These are phyloP conservation scores for Starmera dryadoides DNA, from an alignment of 805 yeast genomes.

Conservation along the genomic window DNA sequence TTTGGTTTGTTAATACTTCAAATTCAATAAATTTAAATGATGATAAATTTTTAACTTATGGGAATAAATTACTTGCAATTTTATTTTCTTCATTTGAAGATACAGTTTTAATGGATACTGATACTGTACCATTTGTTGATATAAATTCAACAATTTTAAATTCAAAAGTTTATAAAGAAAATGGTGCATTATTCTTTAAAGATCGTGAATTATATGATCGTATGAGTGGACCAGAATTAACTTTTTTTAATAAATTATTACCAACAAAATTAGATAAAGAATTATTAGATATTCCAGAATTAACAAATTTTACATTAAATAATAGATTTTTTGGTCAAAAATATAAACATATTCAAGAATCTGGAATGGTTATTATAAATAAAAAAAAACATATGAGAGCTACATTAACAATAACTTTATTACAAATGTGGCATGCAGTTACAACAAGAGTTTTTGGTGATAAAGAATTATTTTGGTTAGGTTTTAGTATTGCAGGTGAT, in stretches of 20 bases:
- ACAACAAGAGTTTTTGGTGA: constrained; percentile 60
- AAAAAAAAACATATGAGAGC: constrained; percentile 40
- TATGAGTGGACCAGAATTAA: constrained; percentile 27
- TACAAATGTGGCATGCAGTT: constrained; percentile 36
- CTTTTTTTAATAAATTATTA: constrained; percentile 35
- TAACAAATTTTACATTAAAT: constrained; percentile 25
- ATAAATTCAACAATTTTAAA: constrained; percentile 32
- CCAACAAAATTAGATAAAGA: constrained; percentile 37
- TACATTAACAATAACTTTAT: constrained; percentile 32
- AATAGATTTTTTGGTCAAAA: constrained; percentile 36
- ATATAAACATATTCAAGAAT: constrained; percentile 39
- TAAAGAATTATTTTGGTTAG: constrained; percentile 68
- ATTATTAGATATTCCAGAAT: constrained; percentile 30
- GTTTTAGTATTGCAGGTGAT: constrained; percentile 50
- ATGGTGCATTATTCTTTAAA: constrained; percentile 39
- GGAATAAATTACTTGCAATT: constrained; percentile 40
- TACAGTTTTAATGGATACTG: constrained; percentile 44
- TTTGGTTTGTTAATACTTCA: constrained; percentile 31
- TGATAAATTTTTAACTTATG: constrained; percentile 32
- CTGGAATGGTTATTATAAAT: constrained; percentile 36
- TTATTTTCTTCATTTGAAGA: constrained; percentile 42
- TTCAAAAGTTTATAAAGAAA: constrained; percentile 25
- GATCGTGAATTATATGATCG: constrained; percentile 38
- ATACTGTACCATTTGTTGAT: constrained; percentile 37
- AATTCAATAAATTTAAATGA: constrained; percentile 20